phyloP scores from a whole-genome alignment of 345 rosid species.

The Laguncularia racemosa region DNA sequence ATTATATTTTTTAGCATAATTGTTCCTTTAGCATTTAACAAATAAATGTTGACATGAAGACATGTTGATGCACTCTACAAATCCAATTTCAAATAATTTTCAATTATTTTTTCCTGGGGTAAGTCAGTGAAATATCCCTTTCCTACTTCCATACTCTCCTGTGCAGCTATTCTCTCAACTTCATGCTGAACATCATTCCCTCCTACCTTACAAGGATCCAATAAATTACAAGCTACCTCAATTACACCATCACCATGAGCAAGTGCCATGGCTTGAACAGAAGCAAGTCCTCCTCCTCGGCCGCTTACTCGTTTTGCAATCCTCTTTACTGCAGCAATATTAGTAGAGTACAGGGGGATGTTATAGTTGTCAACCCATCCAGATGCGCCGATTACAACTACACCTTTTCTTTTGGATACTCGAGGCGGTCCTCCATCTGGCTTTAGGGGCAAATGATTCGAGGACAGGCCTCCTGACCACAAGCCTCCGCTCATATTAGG shows the following conservation, averaged over 20 bases:
- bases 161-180: slow-evolving; percentile 59
- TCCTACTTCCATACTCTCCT: slow-evolving; percentile 54
- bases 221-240: slow-evolving; percentile 86
- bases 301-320: slow-evolving; percentile 59
- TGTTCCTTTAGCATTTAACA: no score
- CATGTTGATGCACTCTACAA: no score
- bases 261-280: slow-evolving; percentile 93
- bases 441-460: slow-evolving; percentile 35
- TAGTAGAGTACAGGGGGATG: slow-evolving; percentile 53
- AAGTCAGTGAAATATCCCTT: slow-evolving; percentile 76
- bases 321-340: slow-evolving; percentile 46
- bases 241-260: slow-evolving; percentile 47
- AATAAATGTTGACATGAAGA: no score
- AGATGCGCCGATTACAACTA: slow-evolving; percentile 64
- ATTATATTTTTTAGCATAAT: no score
- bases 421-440: slow-evolving; percentile 68
- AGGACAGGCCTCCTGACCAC: slow-evolving; percentile 62
- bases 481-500: slow-evolving; percentile 54
- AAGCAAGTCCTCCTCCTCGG: slow-evolving; percentile 79
- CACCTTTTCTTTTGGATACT: slow-evolving; percentile 50
- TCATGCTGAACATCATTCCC: slow-evolving; percentile 63
- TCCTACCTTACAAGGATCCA: slow-evolving; percentile 68
- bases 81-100: slow-evolving; percentile 33
- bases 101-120: slow-evolving; percentile 48
- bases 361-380: slow-evolving; percentile 86